Conservation (phyloP, 257 asterid species). For the Lithospermum erythrorhizon region DNA sequence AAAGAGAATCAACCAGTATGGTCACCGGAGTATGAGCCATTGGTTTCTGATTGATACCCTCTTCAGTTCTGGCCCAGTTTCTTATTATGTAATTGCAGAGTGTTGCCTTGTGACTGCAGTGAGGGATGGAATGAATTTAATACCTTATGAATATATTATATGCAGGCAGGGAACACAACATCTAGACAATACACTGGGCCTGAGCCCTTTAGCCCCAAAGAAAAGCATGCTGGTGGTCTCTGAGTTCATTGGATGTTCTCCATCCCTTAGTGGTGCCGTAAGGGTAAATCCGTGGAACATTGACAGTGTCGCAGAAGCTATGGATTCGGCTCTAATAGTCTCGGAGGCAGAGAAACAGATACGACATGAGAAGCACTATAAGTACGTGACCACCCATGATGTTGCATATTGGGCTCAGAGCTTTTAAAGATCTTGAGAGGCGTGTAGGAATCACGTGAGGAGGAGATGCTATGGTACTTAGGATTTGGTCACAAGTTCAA, state of each 20-base stretch:
- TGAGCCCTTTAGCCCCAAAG: slow-evolving; percentile 44
- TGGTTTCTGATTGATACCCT: slow-evolving; percentile 50
- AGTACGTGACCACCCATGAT: slow-evolving; percentile 67
- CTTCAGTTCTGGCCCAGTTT: slow-evolving; percentile 65
- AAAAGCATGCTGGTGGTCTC: slow-evolving; percentile 79
- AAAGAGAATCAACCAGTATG: slow-evolving; percentile 46
- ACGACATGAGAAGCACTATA: slow-evolving; percentile 81
- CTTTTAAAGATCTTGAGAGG: slow-evolving; percentile 77
- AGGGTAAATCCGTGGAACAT: slow-evolving; percentile 83
- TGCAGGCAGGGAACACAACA: slow-evolving; percentile 62
- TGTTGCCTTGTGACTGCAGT: slow-evolving; percentile 89
- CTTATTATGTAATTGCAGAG: slow-evolving; percentile 62
- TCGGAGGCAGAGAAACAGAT: slow-evolving; percentile 68
- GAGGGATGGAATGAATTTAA: slow-evolving; percentile 82
- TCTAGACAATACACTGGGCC: slow-evolving; percentile 39
- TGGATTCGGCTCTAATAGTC: slow-evolving; percentile 58
- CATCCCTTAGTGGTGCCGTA: slow-evolving; percentile 78
- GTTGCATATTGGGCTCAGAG: slow-evolving; percentile 93
- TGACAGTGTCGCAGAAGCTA: slow-evolving; percentile 72
- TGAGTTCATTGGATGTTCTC: slow-evolving; percentile 73
- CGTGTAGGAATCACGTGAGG: slow-evolving; percentile 65
- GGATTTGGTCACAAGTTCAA: slow-evolving; percentile 74
- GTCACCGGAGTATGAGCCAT: slow-evolving; percentile 62
- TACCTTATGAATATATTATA: slow-evolving; percentile 72
- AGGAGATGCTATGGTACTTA: slow-evolving; percentile 86